phyloP scores from a whole-genome alignment of 2,329 filamentous ascomycete species.

The Hirsutella rhossiliensis region DNA sequence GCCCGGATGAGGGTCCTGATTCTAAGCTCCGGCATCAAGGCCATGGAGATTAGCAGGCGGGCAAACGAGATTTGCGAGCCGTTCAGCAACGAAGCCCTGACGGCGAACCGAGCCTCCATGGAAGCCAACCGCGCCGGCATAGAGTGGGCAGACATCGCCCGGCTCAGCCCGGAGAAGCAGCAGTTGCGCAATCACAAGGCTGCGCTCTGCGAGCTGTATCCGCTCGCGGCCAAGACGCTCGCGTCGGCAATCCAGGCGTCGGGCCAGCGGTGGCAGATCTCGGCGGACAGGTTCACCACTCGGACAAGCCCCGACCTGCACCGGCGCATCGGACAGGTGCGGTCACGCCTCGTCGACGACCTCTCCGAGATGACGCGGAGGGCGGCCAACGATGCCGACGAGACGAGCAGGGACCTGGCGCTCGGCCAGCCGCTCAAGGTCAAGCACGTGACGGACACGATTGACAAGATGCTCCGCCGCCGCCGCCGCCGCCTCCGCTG shows the following conservation, averaged over 20 bases:
- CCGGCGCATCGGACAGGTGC: constrained; percentile 32
- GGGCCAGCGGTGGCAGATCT: constrained; percentile 42
- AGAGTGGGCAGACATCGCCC: constrained; percentile 31
- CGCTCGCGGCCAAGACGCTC: constrained; percentile 39
- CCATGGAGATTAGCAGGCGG: constrained; percentile 62
- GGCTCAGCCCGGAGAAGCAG: constrained; percentile 23
- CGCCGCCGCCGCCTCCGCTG: constrained; percentile 58
- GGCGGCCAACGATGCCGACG: constrained; percentile 68
- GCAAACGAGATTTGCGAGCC: constrained; percentile 37
- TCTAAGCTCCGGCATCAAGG: constrained; percentile 79
- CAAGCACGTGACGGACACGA: constrained; percentile 67
- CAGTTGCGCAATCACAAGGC: constrained; percentile 22
- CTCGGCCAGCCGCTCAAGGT: constrained; percentile 67
- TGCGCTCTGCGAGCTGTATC: constrained; percentile 32
- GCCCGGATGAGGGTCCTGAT: constrained; percentile 67
- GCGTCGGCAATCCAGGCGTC: constrained; percentile 32
- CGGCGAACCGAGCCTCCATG: constrained; percentile 9
- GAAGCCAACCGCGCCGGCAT: constrained; percentile 11
- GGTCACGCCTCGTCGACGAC: constrained; percentile 36
- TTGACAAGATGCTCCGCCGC: constrained; percentile 63
- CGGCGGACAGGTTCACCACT: constrained; percentile 46
- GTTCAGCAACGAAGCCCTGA: constrained; percentile 11
- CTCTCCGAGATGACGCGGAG: constrained; percentile 49
- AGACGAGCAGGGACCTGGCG: constrained; percentile 63
- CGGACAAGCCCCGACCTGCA: constrained; percentile 43